A percentile compares a stretch with the other conserved stretches of the same genome.
These are phyloP conservation scores for Boletus semigastroideus DNA, from an alignment of 1,284 basidiomycete species.

Conservation along the genomic window DNA sequence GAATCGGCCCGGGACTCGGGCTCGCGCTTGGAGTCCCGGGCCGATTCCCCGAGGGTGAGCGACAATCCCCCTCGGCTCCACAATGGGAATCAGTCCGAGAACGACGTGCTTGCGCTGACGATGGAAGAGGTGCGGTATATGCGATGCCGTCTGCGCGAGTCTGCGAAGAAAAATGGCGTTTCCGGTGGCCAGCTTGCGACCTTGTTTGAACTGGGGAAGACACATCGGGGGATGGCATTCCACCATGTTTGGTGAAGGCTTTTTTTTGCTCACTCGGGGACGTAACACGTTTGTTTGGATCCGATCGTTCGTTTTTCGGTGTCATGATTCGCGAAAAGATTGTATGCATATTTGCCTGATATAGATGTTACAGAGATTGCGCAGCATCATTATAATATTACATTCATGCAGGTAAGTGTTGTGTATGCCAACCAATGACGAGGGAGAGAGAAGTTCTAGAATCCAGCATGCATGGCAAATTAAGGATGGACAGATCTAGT, in stretches of 20 bases:
- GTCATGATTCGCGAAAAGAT: neutral
- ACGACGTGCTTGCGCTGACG: constrained; percentile 19
- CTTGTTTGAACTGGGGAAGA: constrained; percentile 24
- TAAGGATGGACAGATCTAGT: constrained; percentile 11
- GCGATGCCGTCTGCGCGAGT: constrained; percentile 17
- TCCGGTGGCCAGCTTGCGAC: constrained; percentile 11
- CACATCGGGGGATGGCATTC: constrained; percentile 23
- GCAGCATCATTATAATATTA: neutral
- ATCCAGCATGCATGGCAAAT: neutral
- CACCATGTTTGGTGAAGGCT: constrained; percentile 27
- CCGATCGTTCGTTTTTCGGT: neutral
- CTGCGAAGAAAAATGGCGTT: neutral
- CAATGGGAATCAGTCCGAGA: neutral
- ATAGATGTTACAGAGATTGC: neutral
- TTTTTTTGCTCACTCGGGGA: neutral
- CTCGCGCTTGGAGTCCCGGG: neutral
- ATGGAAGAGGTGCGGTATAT: constrained; percentile 16
- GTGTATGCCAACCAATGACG: neutral
- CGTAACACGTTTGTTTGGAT: neutral
- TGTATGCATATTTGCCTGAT: neutral
- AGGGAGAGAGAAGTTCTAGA: neutral
- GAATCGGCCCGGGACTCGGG: constrained; percentile 1
- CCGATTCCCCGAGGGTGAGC: neutral
- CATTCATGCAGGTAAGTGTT: constrained; percentile 3
- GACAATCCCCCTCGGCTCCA: neutral